These are phyloP conservation scores for Firmiana major DNA, from an alignment of 345 rosid species.

Conservation along the genomic window DNA sequence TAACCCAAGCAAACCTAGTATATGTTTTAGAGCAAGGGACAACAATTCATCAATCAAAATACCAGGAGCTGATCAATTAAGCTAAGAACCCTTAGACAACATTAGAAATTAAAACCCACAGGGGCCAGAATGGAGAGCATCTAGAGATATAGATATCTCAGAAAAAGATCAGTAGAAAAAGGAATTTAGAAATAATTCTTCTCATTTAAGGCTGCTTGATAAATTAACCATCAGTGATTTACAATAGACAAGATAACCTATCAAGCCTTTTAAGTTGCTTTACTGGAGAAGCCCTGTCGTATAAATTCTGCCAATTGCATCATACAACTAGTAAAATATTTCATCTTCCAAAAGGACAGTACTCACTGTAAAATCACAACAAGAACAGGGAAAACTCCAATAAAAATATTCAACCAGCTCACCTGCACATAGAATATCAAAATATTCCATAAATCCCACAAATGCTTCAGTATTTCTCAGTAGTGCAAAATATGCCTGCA, in stretches of 20 bases:
- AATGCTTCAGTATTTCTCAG: not conserved
- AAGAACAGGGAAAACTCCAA: not conserved
- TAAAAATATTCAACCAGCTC: conserved; percentile 4
- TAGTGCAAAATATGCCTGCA: not conserved
- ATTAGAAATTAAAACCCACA: no score
- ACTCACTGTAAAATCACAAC: not conserved
- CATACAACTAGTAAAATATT: not conserved
- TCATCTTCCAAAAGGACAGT: not conserved
- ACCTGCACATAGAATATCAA: not conserved
- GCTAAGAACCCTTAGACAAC: no score
- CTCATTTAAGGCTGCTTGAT: not conserved
- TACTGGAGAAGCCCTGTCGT: not conserved
- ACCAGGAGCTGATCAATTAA: not conserved
- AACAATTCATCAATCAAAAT: not conserved
- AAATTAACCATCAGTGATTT: not conserved
- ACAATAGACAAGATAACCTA: not conserved
- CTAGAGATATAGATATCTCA: not conserved
- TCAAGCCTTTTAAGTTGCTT: not conserved
- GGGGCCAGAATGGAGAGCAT: not conserved
- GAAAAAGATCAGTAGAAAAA: not conserved
- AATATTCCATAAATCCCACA: conserved; percentile 1
- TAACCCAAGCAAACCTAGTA: not conserved
- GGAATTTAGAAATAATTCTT: not conserved
- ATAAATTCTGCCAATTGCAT: not conserved
- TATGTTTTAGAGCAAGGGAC: not conserved